phyloP scores from a whole-genome alignment of 129 eudicot species.

The Scalesia atractyloides region DNA sequence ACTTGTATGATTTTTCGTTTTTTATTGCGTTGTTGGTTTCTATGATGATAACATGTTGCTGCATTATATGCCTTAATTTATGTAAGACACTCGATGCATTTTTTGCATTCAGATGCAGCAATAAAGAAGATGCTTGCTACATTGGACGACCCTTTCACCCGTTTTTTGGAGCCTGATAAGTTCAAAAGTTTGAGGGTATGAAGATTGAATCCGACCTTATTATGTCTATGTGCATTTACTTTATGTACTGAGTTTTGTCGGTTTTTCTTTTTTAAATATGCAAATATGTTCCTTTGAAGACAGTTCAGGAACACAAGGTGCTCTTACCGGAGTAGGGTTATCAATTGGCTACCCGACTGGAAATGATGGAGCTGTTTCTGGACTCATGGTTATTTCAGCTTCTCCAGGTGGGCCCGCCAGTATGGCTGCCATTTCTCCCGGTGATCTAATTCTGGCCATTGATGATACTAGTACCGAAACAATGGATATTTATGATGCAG shows the following conservation, averaged over 20 bases:
- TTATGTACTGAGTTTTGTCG: conserved; percentile 11
- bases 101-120: conserved; percentile 62
- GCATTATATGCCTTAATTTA: background rate
- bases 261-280: conserved; percentile 21
- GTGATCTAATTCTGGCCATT: conserved; percentile 80
- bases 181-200: conserved; percentile 93
- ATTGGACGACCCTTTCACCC: conserved; percentile 94
- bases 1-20: conserved; percentile 56
- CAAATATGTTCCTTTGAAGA: conserved; percentile 67
- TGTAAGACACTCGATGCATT: background rate
- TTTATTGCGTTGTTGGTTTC: background rate
- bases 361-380: conserved; percentile 62
- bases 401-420: conserved; percentile 95
- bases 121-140: conserved; percentile 94
- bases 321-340: conserved; percentile 90
- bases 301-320: conserved; percentile 99
- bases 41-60: background rate
- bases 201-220: conserved; percentile 24
- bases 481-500: conserved; percentile 97
- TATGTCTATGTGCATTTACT: background rate
- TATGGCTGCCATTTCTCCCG: conserved; percentile 73
- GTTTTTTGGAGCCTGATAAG: conserved; percentile 91
- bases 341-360: conserved; percentile 88
- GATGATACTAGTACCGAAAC: conserved; percentile 68
- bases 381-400: conserved; percentile 89